Percentiles rank a stretch among this genome's conserved stretches.
Evolutionary conservation across 805 yeast species (phyloP).

Genomic region (Candida nemodendra): DNA sequence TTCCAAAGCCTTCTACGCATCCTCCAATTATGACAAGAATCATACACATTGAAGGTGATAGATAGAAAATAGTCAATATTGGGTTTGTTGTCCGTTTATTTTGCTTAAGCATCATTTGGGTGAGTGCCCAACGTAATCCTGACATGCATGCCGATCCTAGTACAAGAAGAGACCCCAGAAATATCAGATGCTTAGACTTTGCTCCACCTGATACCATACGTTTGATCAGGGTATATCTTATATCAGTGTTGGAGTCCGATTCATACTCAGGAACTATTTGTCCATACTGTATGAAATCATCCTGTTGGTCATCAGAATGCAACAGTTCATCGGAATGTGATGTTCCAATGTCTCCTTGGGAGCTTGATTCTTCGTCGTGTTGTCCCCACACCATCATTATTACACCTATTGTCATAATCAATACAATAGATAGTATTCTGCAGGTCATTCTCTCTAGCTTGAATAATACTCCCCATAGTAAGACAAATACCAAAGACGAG

Average conservation of each 20-base stretch:
- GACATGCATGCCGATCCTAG: conserved; percentile 76
- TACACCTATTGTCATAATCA: conserved; percentile 81
- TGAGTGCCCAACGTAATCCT: conserved; percentile 93
- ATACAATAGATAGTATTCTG: conserved; percentile 66
- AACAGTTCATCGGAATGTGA: background rate
- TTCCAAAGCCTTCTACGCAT: conserved; percentile 63
- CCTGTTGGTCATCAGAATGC: background rate
- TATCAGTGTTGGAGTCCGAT: background rate
- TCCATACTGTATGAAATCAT: conserved; percentile 18
- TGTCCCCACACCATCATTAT: conserved; percentile 75
- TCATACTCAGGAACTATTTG: conserved; percentile 20
- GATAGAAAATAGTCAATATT: conserved; percentile 74
- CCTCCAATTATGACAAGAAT: conserved; percentile 62
- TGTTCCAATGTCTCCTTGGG: background rate
- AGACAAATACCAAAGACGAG: conserved; percentile 81
- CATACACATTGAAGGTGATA: conserved; percentile 81
- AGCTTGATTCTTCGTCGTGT: conserved; percentile 26
- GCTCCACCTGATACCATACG: conserved; percentile 5
- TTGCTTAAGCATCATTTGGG: conserved; percentile 73
- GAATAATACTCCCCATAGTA: conserved; percentile 82
- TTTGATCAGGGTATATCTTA: conserved; percentile 6
- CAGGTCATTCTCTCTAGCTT: conserved; percentile 71
- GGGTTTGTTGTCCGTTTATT: conserved; percentile 68
- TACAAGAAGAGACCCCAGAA: conserved; percentile 71
- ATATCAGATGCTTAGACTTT: conserved; percentile 24